These are phyloP conservation scores for Russula sp. DNA, from an alignment of 768 basidiomycete species.

Conservation along the genomic window DNA sequence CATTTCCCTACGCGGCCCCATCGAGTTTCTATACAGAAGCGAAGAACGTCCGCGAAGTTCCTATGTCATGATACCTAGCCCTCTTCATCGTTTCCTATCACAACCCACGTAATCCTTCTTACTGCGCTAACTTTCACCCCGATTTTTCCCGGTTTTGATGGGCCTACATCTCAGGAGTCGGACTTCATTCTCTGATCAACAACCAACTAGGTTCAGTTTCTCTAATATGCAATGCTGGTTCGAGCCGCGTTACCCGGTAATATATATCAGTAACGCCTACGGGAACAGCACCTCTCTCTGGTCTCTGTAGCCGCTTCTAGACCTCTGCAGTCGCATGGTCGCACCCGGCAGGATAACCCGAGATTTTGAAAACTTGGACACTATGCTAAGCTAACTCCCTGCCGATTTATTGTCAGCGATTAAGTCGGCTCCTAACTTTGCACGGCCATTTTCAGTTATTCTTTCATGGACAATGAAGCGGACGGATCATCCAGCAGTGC, in stretches of 20 bases:
- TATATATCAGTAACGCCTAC: too few relatives aligned
- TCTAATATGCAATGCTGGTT: background rate
- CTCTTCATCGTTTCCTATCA: background rate
- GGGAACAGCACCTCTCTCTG: too few relatives aligned
- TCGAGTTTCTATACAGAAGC: background rate
- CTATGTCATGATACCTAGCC: background rate
- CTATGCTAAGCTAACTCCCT: background rate
- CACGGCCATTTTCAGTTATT: background rate
- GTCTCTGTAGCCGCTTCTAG: too few relatives aligned
- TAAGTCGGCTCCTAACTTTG: background rate
- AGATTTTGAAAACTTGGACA: too few relatives aligned
- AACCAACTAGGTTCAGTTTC: background rate
- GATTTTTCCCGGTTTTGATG: background rate
- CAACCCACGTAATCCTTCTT: background rate
- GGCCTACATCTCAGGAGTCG: background rate
- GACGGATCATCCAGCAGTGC: background rate
- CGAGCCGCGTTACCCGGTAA: background rate
- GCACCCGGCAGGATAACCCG: too few relatives aligned
- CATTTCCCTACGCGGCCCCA: conserved; percentile 26
- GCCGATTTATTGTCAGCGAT: background rate
- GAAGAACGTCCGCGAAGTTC: background rate
- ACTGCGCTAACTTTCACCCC: too few relatives aligned
- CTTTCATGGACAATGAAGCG: too few relatives aligned
- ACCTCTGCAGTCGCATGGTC: too few relatives aligned
- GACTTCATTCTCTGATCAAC: background rate